Percentiles rank a stretch among this genome's conserved stretches.
Conservation (phyloP, 208 protist species). For the Trypanosoma cruzi region DNA sequence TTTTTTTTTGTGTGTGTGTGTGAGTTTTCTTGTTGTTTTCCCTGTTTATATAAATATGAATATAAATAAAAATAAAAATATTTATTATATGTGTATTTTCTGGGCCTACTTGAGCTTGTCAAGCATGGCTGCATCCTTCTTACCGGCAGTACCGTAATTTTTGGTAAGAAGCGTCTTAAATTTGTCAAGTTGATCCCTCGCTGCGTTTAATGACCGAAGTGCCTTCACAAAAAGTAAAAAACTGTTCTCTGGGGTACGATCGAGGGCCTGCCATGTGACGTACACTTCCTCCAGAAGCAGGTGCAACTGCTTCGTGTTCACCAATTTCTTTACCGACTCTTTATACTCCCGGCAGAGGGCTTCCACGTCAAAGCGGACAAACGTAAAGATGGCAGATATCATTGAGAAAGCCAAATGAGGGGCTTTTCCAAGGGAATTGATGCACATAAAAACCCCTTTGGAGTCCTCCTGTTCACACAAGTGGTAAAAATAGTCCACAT, state of each 20-base stretch:
- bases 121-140: conserved; percentile 15
- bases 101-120: conserved; percentile 16
- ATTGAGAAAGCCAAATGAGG: conserved; percentile 30
- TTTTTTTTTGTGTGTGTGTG: background rate
- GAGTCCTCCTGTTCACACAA: conserved; percentile 47
- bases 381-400: conserved; percentile 82
- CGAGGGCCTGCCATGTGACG: conserved; percentile 61
- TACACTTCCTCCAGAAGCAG: conserved; percentile 76
- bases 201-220: conserved; percentile 33
- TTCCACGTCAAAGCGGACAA: conserved; percentile 79
- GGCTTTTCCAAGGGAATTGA: conserved; percentile 26
- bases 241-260: conserved; percentile 43
- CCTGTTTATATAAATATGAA: background rate
- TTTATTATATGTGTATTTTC: background rate
- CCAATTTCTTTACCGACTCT: conserved; percentile 68
- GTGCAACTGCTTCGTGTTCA: conserved; percentile 35
- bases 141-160: conserved; percentile 25
- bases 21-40: background rate
- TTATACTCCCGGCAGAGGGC: conserved; percentile 56
- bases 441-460: conserved; percentile 31
- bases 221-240: conserved; percentile 58
- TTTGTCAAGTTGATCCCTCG: conserved; percentile 51
- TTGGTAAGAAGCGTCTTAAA: conserved; percentile 39
- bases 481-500: conserved; percentile 58
- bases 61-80: too few relatives aligned